Evolutionary conservation across 805 yeast species (phyloP), one percentile per base, ranked within the genome.

Genomic region (Saturnispora kantuleensis): DNA sequence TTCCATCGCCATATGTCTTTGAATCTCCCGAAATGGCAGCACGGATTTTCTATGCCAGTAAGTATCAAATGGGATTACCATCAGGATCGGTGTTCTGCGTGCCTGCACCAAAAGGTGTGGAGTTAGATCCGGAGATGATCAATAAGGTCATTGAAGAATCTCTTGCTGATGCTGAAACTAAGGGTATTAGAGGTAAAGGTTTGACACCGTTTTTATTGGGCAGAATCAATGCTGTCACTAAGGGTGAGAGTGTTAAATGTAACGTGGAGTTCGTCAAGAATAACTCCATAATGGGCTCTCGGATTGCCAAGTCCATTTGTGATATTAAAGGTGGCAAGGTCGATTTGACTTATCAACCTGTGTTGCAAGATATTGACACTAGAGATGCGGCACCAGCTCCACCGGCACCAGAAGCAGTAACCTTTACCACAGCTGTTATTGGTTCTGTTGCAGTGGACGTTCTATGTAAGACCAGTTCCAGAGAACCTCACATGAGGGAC

Each of bases 361-460:
- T 33, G 11, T n/a, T 38, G 18, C 29, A 10, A 13, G 12, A 15
- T 9, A 10, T 10, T 34, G 6, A 10, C 11, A 16, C 26, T 10
- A 39, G 31, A 12, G 38, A 31, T 36, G 10, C 29, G 33, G 9
- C 8, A 12, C 33, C 11, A 15, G 10, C 9, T 13, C 15, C 28
- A 30, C 33, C 10, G 7, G 10, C 10, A 29, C 5, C 1, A 12
- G 26, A 21, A 21, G n/a, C 10, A n/a, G 35, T 5, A 15, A 9
- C 13, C 18, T n/a, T 21, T 16, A 34, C 11, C 10, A 55, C 77
- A 0, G 58, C 75, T 0, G 75, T 84, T 1, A 64, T 87, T 30
- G 96, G 96, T 0, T 78, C 89, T 0, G 65, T 87, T 21, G 94
- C 95, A 0, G 61, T 82, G 32, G 96, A 87, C 57, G 68, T 84